Base-by-base conservation (phyloP, 345 rosid genomes). In the Citrus inodora region DNA sequence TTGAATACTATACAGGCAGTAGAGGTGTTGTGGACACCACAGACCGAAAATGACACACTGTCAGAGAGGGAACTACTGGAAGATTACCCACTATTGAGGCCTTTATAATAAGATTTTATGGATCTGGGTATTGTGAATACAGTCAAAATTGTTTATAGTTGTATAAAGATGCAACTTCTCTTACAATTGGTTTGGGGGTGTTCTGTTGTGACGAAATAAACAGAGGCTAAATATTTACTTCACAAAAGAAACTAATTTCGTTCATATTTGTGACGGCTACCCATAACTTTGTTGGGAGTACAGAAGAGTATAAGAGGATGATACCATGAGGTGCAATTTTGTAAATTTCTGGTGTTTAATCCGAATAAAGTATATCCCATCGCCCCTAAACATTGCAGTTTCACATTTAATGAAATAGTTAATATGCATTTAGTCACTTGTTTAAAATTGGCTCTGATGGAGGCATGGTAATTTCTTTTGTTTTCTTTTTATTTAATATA, bases 11-110 rank as follows among this genome's bases (percentile, higher is more conserved):
- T 85, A 78, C 88, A 95, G 98, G 98, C 97, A 33, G 98, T 94
- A 30, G 98, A 95, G 86, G 98, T 92, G 78, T 78, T 95, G 85
- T 95, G 99, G 99, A 94, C 98, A 55, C 97, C 99, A 16, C 98
- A 95, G 80, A 86, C 92, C 73, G 99, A 92, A 83, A 83, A 87
- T 32, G 98, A 91, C 75, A 87, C 91, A 7, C 79, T 94, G 58
- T 82, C 98, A 14, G 95, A 94, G 81, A 84, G 89, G 64, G 93
- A 94, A 82, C 86, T 96, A 48, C 97, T 92, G 10, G 94, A 92
- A 84, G 97, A 94, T 85, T 96, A 92, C 84, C 92, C 99, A 33
- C 88, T 94, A 73, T 86, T 94, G 90, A 94, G 93, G 89, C 95
- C 98, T 67, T 66, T 96, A 64, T 91, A 77, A 85, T 91, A 77